Evolutionary conservation across 352 stramenopile species (phyloP), one percentile per base, ranked within the genome.

Genomic region (Phytophthora pinifolia): DNA sequence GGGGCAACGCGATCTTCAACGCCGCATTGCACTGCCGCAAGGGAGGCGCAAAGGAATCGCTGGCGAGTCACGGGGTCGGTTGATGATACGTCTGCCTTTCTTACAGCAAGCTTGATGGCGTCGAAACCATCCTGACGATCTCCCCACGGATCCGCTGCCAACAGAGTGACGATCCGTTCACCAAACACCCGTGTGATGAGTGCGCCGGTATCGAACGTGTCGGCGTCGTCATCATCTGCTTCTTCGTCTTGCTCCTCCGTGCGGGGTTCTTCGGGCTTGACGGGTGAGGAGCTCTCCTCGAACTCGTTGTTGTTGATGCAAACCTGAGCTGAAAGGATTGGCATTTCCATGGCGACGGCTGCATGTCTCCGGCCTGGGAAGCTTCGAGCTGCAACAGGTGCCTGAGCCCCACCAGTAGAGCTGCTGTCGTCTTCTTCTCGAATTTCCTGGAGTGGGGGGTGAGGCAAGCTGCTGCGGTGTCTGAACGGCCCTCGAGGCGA

Each of bases 61-160:
- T 79, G 74, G 10, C 64, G 59, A 36, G 75, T 80, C 32, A 56
- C 51, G 1, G 67, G 46, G 6, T 59, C 66, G 2, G 59, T 52
- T 7, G 45, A 55, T 7, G 49, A 59, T 8, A 89, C 42, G 33
- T 92, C 74, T 0, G 68, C 67, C 41, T 88, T 88, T 51, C 89
- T 91, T 34, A 90, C 59, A 34, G 78, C 62, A 50, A 70, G 74
- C 33, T 75, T 61, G 47, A 93, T 84, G 10, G 77, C 76, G 41
- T 93, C 83, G 14, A 90, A 88, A 14, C 79, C 83, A 59, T 90
- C 83, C 47, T 92, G 83, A 18, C 83, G 71, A 34, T 93, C 83
- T 7, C 79, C 83, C 83, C 83, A 93, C 30, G 81, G 79, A 42
- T 93, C 83, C 0, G 83, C 83, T 3, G 71, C 72, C 1, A 93